Evolutionary conservation across 495 filamentous ascomycete genomes (phyloP).

Genomic region (Emericellopsis terricola): DNA sequence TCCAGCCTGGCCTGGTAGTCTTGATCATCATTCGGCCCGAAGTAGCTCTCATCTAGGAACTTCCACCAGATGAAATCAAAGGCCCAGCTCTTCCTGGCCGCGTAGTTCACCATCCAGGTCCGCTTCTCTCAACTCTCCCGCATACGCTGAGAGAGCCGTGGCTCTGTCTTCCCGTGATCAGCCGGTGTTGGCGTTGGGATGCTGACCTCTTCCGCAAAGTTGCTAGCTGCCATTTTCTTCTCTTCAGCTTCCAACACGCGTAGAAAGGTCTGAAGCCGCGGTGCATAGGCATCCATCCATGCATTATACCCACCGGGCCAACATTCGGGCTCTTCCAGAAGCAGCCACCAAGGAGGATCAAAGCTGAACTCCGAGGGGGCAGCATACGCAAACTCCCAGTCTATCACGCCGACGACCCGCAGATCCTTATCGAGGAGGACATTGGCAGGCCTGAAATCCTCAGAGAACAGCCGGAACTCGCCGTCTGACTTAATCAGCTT

Average conservation of each 20-base stretch:
- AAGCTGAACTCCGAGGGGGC: slow-evolving; percentile 20
- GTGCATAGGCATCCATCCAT: slow-evolving; percentile 9
- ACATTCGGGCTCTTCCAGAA: slow-evolving; percentile 15
- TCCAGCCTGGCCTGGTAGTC: neutral
- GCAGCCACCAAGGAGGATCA: slow-evolving; percentile 25
- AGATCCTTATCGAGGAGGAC: slow-evolving; percentile 7
- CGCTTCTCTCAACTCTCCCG: slow-evolving; percentile 13
- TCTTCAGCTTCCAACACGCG: slow-evolving; percentile 9
- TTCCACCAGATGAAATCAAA: slow-evolving; percentile 8
- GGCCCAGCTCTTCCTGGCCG: slow-evolving; percentile 10
- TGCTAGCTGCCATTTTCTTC: neutral
- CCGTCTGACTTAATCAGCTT: slow-evolving; percentile 9
- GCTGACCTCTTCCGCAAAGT: too few species aligned
- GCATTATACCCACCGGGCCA: slow-evolving; percentile 16
- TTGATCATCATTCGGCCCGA: slow-evolving; percentile 3
- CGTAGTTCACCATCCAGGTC: slow-evolving; percentile 14
- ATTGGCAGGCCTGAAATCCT: slow-evolving; percentile 11
- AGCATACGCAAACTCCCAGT: slow-evolving; percentile 26
- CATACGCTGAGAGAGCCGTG: slow-evolving; percentile 10
- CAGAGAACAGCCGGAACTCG: slow-evolving; percentile 8
- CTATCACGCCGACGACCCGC: slow-evolving; percentile 9
- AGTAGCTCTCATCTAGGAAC: slow-evolving; percentile 5
- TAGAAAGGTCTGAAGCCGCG: slow-evolving; percentile 11
- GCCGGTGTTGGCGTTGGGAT: too few species aligned
- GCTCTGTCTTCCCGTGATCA: too few species aligned